Evolutionary conservation across 352 stramenopile genomes (phyloP), one percentile per base, ranked within the genome.

Genomic region (Saprolegnia parasitica): DNA sequence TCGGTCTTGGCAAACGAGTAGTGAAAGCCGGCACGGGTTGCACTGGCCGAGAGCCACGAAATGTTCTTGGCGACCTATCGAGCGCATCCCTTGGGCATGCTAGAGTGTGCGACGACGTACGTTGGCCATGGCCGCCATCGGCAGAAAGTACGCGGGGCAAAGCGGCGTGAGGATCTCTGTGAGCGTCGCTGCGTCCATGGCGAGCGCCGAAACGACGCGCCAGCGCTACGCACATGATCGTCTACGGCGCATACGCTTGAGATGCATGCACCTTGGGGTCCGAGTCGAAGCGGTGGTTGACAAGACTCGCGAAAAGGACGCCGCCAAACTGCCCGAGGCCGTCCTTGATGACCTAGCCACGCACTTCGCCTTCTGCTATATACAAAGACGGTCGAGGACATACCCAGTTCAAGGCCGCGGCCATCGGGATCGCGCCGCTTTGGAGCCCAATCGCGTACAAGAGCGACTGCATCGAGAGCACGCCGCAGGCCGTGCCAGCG

Each of bases 241-340:
- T 49, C 5, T 2, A 35, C 5, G 2, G 42, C 42, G 42, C 3
- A 4, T 49, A 10, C 3, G 1, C 42, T n/a, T n/a, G 13, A 1
- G 10, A n/a, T 15, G 42, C 11, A n/a, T 8, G 42, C 10, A 49
- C 42, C 42, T 98, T 98, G 0, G 96, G 94, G 72, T 98, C 91
- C 24, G 83, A 81, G 74, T 99, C 96, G 73, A 98, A 97, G 3
- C 82, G 92, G 77, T 92, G 97, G 76, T 93, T 96, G 42, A 96
- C 81, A n/a, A 96, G 56, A 54, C 78, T 85, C 11, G 95, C 78
- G 74, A 99, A 99, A 18, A 98, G 74, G 40, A 99, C 87, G 32
- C 96, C 96, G 39, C 96, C 96, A 23, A 99, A 87, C 75, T 98
- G 95, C 10, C 96, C 96, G 1, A 98, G 79, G 29, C 96, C 96